Base-by-base conservation (phyloP, 2,329 filamentous ascomycete genomes). In the Alternaria metachromatica region DNA sequence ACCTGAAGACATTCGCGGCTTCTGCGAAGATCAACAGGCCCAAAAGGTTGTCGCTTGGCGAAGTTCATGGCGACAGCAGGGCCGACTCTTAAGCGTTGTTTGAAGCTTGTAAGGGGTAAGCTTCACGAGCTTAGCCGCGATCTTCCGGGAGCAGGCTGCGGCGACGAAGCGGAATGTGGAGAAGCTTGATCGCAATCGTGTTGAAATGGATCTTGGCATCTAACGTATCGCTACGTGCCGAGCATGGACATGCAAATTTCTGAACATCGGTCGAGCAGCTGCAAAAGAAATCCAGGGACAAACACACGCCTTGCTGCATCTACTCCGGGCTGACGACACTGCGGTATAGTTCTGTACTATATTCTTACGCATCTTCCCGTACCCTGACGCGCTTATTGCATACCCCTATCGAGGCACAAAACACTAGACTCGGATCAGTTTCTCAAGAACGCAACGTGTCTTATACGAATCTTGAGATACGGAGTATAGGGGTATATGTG, bases 401-500 rank as follows among this genome's bases (percentile, higher is more conserved):
- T 63, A 46, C 26, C 18, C 58, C 41, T 63, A 50, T 61, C 64
- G 55, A 61, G 66, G 44, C 51, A 51, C 53, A 53, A 48, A 41
- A 55, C 63, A 66, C 63, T 65, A 65, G 63, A 68, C 37, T 18
- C 45, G 23, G 30, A n/a, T 55, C 54, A 55, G 51, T 60, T 63
- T 64, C 56, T 66, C 64, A 65, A 60, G 54, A 28, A 43, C 21
- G 51, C 49, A 55, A 58, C 53, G 43, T 55, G 44, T 49, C 55
- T 33, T 60, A 45, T 25, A 25, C 33, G 23, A 45, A 20, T 37
- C 58, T 58, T 65, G 59, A 51, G n/a, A 56, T 28, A 59, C 15
- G 49, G 53, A 23, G 20, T 63, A 65, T 63, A 66, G 64, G 66
- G 62, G 45, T 72, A 75, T 76, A 74, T 69, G 68, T 69, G 67